Evolutionary conservation across 805 yeast genomes (phyloP).

Genomic region (Pichia ethanolica): DNA sequence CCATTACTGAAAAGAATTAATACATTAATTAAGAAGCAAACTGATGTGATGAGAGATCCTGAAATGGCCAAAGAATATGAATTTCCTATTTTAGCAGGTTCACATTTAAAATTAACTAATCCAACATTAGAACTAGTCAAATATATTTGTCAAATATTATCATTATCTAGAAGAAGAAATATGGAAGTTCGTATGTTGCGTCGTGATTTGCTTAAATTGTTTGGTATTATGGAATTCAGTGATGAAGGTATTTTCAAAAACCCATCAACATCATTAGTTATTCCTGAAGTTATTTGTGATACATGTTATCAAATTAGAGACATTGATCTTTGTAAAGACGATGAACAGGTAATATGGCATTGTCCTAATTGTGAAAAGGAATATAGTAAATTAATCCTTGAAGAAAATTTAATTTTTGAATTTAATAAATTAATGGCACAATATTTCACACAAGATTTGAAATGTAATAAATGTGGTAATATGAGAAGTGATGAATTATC

Average conservation of each 20-base stretch:
- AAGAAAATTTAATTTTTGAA: slow-evolving; percentile 69
- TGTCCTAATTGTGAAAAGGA: slow-evolving; percentile 62
- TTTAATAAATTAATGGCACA: slow-evolving; percentile 46
- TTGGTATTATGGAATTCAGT: slow-evolving; percentile 83
- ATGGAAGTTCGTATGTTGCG: slow-evolving; percentile 72
- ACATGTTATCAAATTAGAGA: slow-evolving; percentile 70
- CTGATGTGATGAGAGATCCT: slow-evolving; percentile 62
- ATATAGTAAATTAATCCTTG: slow-evolving; percentile 62
- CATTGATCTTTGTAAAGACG: slow-evolving; percentile 75
- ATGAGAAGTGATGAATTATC: slow-evolving; percentile 64
- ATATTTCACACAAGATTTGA: slow-evolving; percentile 72
- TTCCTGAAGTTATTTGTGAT: slow-evolving; percentile 69
- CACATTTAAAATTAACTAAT: slow-evolving; percentile 47
- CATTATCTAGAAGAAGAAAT: slow-evolving; percentile 53
- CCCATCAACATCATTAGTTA: slow-evolving; percentile 62
- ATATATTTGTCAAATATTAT: slow-evolving; percentile 61
- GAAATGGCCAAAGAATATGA: slow-evolving; percentile 56
- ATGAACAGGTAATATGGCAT: slow-evolving; percentile 42
- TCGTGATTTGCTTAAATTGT: slow-evolving; percentile 59
- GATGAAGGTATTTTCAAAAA: slow-evolving; percentile 62
- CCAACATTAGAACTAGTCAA: slow-evolving; percentile 81
- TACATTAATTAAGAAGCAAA: slow-evolving; percentile 60
- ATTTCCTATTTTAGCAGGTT: slow-evolving; percentile 75
- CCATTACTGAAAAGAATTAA: slow-evolving; percentile 62
- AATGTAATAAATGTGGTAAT: slow-evolving; percentile 68